Conservation (phyloP, 305 asterid genomes). For the Fraxinus paxiana region DNA sequence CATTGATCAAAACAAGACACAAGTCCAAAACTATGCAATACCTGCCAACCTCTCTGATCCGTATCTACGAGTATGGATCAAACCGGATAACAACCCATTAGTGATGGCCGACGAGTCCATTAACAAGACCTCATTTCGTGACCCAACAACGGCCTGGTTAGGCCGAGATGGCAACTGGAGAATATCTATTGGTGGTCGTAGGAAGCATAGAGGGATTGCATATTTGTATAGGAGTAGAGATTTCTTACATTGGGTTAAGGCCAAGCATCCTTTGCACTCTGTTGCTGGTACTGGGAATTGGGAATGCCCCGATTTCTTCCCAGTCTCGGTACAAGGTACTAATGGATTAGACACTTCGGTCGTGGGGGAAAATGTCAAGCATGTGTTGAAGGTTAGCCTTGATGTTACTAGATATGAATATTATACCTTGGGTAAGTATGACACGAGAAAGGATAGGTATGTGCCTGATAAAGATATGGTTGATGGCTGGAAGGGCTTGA, state of each 20-base stretch:
- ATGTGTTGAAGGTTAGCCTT: constrained; percentile 47
- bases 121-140: constrained; percentile 43
- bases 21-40: constrained; percentile 54
- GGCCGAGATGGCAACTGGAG: constrained; percentile 45
- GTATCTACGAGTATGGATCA: constrained; percentile 37
- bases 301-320: constrained; percentile 57
- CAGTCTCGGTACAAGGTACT: constrained; percentile 25
- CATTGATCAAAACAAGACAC: constrained; percentile 30
- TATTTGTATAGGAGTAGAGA: constrained; percentile 41
- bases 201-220: constrained; percentile 27
- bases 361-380: constrained; percentile 27
- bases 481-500: constrained; percentile 45
- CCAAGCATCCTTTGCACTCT: constrained; percentile 34
- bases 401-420: constrained; percentile 41
- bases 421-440: constrained; percentile 45
- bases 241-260: constrained; percentile 40
- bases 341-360: constrained; percentile 42
- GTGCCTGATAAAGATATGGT: constrained; percentile 43
- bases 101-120: constrained; percentile 25
- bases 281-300: constrained; percentile 35
- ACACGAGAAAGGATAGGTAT: constrained; percentile 23
- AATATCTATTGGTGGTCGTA: constrained; percentile 25
- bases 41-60: constrained; percentile 50
- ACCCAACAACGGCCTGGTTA: constrained; percentile 52
- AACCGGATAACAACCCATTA: constrained; percentile 47